These are phyloP conservation scores for Microdochium nivale DNA, from an alignment of 2,329 filamentous ascomycete species.

Conservation along the genomic window DNA sequence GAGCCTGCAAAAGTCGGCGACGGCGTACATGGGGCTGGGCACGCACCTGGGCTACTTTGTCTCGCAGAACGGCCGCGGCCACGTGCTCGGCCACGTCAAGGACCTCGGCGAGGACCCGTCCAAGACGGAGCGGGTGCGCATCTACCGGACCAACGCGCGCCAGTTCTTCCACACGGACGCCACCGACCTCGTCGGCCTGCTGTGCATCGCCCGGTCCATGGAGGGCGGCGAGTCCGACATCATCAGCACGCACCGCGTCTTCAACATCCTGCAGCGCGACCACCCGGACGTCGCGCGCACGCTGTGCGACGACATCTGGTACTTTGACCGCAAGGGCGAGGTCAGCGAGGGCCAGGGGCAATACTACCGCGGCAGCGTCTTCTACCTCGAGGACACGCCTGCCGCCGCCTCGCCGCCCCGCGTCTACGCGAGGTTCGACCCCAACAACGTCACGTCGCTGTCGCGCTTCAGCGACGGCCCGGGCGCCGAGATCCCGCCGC, in stretches of 20 bases:
- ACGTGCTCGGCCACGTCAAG: conserved; percentile 84
- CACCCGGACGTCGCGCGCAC: conserved; percentile 70
- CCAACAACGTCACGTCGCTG: conserved; percentile 75
- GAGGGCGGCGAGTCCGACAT: conserved; percentile 82
- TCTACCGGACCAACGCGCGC: conserved; percentile 78
- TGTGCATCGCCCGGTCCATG: conserved; percentile 70
- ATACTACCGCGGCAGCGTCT: conserved; percentile 64
- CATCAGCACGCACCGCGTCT: conserved; percentile 69
- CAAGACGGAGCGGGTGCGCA: conserved; percentile 79
- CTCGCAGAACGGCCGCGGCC: conserved; percentile 75
- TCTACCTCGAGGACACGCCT: conserved; percentile 60
- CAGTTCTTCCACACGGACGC: conserved; percentile 86
- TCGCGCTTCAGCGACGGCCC: conserved; percentile 60
- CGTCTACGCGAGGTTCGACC: conserved; percentile 82
- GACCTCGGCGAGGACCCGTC: conserved; percentile 74
- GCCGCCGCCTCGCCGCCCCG: conserved; percentile 45
- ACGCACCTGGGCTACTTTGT: conserved; percentile 84
- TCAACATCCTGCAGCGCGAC: conserved; percentile 68
- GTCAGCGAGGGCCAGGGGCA: conserved; percentile 64
- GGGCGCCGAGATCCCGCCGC: conserved; percentile 58
- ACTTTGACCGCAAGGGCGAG: conserved; percentile 88
- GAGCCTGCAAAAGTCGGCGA: conserved; percentile 70
- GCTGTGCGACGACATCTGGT: conserved; percentile 73
- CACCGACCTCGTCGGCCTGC: conserved; percentile 71
- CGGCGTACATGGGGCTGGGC: conserved; percentile 82